Evolutionary conservation across 495 filamentous ascomycete genomes (phyloP).

Genomic region (Emericellopsis terricola): DNA sequence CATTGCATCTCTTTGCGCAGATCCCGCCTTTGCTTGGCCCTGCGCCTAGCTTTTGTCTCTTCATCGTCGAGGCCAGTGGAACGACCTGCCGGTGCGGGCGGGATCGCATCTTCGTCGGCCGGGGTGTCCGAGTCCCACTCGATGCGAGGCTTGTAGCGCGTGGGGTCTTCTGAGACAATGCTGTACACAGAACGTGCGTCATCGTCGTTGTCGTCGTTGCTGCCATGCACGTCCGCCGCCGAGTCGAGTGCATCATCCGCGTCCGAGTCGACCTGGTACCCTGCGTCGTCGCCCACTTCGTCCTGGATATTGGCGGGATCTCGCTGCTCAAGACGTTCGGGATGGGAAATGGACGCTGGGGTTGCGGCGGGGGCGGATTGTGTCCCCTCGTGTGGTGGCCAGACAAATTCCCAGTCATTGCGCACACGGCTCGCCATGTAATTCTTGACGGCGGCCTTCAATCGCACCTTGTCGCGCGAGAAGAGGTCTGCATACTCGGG

Average conservation of each 20-base stretch:
- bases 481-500: constrained; percentile 35
- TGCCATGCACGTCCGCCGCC: constrained; percentile 9
- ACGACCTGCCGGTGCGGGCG: neutral
- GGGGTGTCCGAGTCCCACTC: constrained; percentile 31
- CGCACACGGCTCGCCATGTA: constrained; percentile 34
- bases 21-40: constrained; percentile 39
- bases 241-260: constrained; percentile 4
- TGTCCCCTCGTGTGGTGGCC: constrained; percentile 12
- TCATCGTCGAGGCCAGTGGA: constrained; percentile 30
- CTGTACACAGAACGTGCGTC: constrained; percentile 24
- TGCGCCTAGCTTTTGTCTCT: constrained; percentile 20
- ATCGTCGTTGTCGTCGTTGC: constrained; percentile 1
- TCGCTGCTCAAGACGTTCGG: neutral
- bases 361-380: neutral
- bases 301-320: neutral
- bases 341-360: neutral
- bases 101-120: constrained; percentile 14
- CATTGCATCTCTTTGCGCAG: constrained; percentile 61
- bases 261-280: neutral
- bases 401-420: constrained; percentile 38
- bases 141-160: constrained; percentile 18
- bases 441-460: constrained; percentile 33
- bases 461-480: constrained; percentile 32
- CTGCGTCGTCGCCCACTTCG: neutral
- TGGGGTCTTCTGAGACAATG: constrained; percentile 25